Conservation (phyloP, 208 protist genomes). For the Leishmania amazonensis region DNA sequence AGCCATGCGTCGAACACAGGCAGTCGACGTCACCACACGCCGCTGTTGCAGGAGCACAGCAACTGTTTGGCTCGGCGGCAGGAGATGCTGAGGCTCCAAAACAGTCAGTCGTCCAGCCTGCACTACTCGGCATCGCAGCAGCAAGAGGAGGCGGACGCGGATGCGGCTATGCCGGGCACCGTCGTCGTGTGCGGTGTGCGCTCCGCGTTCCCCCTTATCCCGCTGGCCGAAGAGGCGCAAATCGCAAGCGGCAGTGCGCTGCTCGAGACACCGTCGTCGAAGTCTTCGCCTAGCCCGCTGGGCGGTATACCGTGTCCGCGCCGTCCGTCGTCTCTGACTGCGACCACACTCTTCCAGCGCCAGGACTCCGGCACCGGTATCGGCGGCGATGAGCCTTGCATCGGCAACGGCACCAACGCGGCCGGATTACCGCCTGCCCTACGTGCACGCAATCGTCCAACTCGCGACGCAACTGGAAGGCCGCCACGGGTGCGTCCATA, state of each 20-base stretch:
- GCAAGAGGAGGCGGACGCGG: background rate
- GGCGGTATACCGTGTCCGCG: background rate
- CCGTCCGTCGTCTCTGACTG: background rate
- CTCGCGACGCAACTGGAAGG: slow-evolving; percentile 5
- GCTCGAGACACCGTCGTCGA: background rate
- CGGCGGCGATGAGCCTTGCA: background rate
- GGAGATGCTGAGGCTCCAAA: slow-evolving; percentile 15
- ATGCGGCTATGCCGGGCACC: background rate
- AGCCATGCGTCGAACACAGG: slow-evolving; percentile 3
- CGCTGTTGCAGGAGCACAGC: slow-evolving; percentile 21
- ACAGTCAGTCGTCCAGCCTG: background rate
- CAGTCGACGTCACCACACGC: slow-evolving; percentile 25
- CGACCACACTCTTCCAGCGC: slow-evolving; percentile 1
- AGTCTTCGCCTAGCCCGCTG: background rate
- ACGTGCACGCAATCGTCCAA: background rate
- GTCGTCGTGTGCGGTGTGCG: slow-evolving; percentile 20
- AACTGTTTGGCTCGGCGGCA: slow-evolving; percentile 20
- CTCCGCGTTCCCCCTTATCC: slow-evolving; percentile 21
- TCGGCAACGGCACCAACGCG: background rate
- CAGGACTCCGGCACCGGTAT: background rate
- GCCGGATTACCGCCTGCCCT: background rate
- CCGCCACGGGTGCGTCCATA: slow-evolving; percentile 6
- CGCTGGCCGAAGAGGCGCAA: background rate
- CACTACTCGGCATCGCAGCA: background rate
- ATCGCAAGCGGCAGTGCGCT: slow-evolving; percentile 4